These are phyloP conservation scores for Orbilia javanica DNA, from an alignment of 2,329 filamentous ascomycete species.

Conservation along the genomic window DNA sequence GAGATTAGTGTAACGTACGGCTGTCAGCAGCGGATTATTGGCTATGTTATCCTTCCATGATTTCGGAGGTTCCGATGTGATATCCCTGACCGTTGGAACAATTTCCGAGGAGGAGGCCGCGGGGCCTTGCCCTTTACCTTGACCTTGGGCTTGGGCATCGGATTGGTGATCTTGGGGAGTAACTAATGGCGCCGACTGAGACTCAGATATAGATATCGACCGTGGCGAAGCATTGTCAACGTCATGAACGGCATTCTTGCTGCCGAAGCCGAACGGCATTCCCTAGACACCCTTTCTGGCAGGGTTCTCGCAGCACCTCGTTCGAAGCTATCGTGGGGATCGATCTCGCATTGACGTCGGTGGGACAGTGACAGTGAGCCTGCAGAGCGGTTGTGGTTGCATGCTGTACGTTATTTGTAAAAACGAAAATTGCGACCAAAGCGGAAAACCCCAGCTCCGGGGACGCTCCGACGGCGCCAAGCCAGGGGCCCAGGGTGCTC, in stretches of 20 bases:
- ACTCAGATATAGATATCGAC: background rate
- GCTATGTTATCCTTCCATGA: slow-evolving; percentile 48
- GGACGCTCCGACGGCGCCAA: background rate
- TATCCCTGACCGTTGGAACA: slow-evolving; percentile 1
- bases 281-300: slow-evolving; percentile 22
- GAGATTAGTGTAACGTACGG: too few species aligned
- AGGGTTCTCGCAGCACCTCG: slow-evolving; percentile 2
- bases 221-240: slow-evolving; percentile 19
- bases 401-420: background rate
- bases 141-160: background rate
- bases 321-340: slow-evolving; percentile 4
- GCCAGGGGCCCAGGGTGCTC: slow-evolving; percentile 10
- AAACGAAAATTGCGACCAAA: slow-evolving; percentile 18
- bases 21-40: slow-evolving; percentile 44
- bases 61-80: slow-evolving; percentile 19
- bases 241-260: slow-evolving; percentile 38
- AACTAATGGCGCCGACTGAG: background rate
- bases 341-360: background rate
- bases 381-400: slow-evolving; percentile 1
- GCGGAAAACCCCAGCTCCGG: background rate
- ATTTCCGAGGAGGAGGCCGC: background rate
- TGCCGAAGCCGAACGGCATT: slow-evolving; percentile 56
- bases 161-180: background rate
- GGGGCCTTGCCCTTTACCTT: too few species aligned
- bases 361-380: background rate